Evolutionary conservation across 1,284 basidiomycete genomes (phyloP).

Genomic region (Fomitopsis schrenkii): DNA sequence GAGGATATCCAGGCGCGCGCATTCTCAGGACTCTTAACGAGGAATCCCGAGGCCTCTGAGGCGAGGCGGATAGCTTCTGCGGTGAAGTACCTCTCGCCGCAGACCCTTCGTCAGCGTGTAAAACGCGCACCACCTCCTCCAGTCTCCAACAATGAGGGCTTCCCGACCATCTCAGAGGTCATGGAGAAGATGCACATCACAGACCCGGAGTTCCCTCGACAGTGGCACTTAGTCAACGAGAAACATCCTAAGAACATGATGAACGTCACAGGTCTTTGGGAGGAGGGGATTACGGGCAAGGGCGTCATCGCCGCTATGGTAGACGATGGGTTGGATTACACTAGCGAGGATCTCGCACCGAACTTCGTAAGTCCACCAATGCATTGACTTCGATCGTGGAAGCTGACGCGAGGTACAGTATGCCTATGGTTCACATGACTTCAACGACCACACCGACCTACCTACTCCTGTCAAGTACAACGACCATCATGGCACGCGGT

Average conservation of each 20-base stretch:
- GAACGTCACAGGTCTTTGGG: constrained; percentile 85
- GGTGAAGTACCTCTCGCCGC: constrained; percentile 53
- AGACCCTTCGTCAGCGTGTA: constrained; percentile 56
- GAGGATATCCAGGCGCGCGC: constrained; percentile 40
- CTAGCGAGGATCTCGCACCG: constrained; percentile 79
- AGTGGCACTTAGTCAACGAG: constrained; percentile 93
- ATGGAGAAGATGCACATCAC: constrained; percentile 65
- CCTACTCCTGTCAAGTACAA: constrained; percentile 88
- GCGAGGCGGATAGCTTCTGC: constrained; percentile 46
- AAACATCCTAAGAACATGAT: constrained; percentile 75
- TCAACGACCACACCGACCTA: constrained; percentile 88
- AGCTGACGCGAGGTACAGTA: constrained; percentile 49
- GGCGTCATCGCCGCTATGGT: constrained; percentile 89
- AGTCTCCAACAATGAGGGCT: constrained; percentile 24
- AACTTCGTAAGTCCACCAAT: constrained; percentile 76
- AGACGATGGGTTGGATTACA: constrained; percentile 95
- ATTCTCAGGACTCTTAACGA: constrained; percentile 23
- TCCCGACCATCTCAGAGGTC: constrained; percentile 41
- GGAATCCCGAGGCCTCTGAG: constrained; percentile 36
- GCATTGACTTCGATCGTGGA: constrained; percentile 1
- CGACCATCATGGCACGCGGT: constrained; percentile 97
- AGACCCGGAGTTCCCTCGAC: constrained; percentile 86
- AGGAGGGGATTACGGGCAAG: constrained; percentile 81
- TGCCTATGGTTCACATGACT: constrained; percentile 91
- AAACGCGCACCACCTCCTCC: constrained; percentile 71